Evolutionary conservation across 768 basidiomycete species (phyloP), one percentile per base, ranked within the genome.

Genomic region (Termitomyces sp.): DNA sequence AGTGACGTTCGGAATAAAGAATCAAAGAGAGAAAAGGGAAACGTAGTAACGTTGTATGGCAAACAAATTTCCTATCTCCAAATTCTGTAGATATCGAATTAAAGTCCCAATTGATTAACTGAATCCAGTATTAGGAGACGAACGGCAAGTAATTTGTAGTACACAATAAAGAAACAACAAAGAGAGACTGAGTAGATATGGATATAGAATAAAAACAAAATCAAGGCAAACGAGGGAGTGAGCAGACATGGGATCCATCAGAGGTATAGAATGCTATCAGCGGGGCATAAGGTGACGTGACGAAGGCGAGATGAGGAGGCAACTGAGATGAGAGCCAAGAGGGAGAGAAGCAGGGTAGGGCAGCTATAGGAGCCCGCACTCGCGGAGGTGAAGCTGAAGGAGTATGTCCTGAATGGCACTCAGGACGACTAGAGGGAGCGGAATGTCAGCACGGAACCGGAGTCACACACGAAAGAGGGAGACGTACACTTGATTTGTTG

Each of bases 381-480:
- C 92, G 59, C 91, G 84, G 60, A 93, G 75, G 69, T 94, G 91
- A 34, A 92, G 79, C 67, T 93, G 92, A 53, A 94, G 79, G 36
- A 94, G 83, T 65, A 93, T 93, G 65, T 93, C 92, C 70, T 93
- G 92, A 64, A 93, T 92, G 3, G 92, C 91, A 66, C 86, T 90
- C 68, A 94, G 72, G 37, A 93, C 90, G 75, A 93, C 82, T 83
- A 30, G 58, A 18, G 45, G 52, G 48, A 30, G 32, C 30, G 39
- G 46, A 32, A 8, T 8, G 4, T 1, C 7, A 36, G 16, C 24
- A n/a, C 42, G 20, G 43, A 16, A 22, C 5, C 4, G 16, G n/a
- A 30, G 22, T 4, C 5, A 7, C 3, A 30, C 37, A 37, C 36
- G 8, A 27, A 37, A 27, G 24, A 7, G 14, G 26, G 20, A 36